These are phyloP conservation scores for Stagonosporopsis cucurbitacearum DNA, from an alignment of 2,329 filamentous ascomycete species.

Conservation along the genomic window DNA sequence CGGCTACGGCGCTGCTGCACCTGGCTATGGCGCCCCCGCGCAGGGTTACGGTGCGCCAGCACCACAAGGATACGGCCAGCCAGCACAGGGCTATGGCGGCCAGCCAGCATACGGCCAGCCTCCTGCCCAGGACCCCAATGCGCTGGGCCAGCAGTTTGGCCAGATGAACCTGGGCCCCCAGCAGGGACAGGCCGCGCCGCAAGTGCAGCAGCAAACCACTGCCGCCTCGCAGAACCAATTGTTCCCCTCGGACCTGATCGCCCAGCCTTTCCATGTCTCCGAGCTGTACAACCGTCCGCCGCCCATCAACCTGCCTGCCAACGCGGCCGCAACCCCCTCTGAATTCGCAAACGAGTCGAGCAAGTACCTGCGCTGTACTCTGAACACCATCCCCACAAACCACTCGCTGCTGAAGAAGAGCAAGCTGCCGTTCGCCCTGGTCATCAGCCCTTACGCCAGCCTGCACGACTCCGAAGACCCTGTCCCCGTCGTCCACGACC, in stretches of 20 bases:
- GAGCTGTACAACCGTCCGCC: slow-evolving; percentile 92
- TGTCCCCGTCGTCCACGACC: slow-evolving; percentile 91
- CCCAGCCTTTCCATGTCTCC: slow-evolving; percentile 90
- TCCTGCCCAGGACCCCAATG: slow-evolving; percentile 63
- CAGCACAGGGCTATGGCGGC: slow-evolving; percentile 31
- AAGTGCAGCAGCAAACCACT: slow-evolving; percentile 38
- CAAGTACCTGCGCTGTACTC: slow-evolving; percentile 92
- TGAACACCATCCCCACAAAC: slow-evolving; percentile 93
- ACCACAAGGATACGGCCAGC: slow-evolving; percentile 37
- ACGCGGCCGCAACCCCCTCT: slow-evolving; percentile 92
- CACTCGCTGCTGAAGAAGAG: slow-evolving; percentile 95
- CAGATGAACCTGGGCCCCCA: slow-evolving; percentile 73
- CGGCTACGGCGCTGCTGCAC: slow-evolving; percentile 36
- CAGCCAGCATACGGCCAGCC: slow-evolving; percentile 39
- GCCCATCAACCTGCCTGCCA: slow-evolving; percentile 86
- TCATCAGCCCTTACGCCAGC: slow-evolving; percentile 93
- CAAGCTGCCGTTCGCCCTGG: slow-evolving; percentile 86
- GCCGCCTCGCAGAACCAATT: slow-evolving; percentile 72
- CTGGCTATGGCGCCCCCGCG: slow-evolving; percentile 31
- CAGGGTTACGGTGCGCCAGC: slow-evolving; percentile 45
- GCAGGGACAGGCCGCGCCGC: slow-evolving; percentile 42
- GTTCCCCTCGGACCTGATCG: slow-evolving; percentile 88
- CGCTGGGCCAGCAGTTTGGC: slow-evolving; percentile 80
- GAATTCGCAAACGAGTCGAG: slow-evolving; percentile 88
- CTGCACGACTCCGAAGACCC: slow-evolving; percentile 92